phyloP scores from a whole-genome alignment of 352 stramenopile genomes.

The Phytophthora pinifolia region DNA sequence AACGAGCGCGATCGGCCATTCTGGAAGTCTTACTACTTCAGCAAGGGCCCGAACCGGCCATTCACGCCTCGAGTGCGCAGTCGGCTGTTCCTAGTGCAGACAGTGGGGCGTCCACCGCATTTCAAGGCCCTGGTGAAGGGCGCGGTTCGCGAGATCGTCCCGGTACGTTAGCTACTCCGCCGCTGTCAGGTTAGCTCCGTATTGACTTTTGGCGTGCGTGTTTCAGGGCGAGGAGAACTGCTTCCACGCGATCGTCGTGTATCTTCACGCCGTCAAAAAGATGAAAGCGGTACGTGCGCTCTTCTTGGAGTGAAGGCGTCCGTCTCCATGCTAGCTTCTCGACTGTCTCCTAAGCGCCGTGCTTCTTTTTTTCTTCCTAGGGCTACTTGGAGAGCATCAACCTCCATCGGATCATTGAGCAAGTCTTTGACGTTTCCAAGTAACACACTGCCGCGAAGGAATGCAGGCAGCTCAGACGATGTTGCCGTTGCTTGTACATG shows the following conservation, averaged over 20 bases:
- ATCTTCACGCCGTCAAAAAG: constrained; percentile 83
- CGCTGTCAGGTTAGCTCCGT: not conserved
- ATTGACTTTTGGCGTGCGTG: not conserved
- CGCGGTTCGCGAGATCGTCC: constrained; percentile 79
- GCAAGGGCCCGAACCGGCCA: constrained; percentile 65
- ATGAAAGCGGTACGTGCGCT: constrained; percentile 69
- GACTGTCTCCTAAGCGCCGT: constrained; percentile 4
- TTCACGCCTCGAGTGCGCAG: constrained; percentile 74
- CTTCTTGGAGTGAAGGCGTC: not conserved
- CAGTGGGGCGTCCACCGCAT: constrained; percentile 69
- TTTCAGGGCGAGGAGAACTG: constrained; percentile 79
- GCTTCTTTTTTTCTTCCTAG: constrained; percentile 27
- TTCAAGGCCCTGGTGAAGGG: constrained; percentile 84
- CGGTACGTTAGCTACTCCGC: constrained; percentile 41
- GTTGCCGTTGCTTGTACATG: constrained; percentile 16
- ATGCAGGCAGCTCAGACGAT: constrained; percentile 9
- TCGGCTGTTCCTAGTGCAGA: constrained; percentile 77
- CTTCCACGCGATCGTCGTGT: constrained; percentile 85
- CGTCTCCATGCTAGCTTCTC: not conserved
- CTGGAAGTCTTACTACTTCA: constrained; percentile 81
- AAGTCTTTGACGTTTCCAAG: constrained; percentile 85
- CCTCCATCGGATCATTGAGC: constrained; percentile 80
- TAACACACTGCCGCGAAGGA: constrained; percentile 34
- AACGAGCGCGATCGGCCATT: constrained; percentile 81
- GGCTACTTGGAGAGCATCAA: constrained; percentile 89